Conservation (phyloP, 2,329 filamentous ascomycete species). For the Biscogniauxia sp. region DNA sequence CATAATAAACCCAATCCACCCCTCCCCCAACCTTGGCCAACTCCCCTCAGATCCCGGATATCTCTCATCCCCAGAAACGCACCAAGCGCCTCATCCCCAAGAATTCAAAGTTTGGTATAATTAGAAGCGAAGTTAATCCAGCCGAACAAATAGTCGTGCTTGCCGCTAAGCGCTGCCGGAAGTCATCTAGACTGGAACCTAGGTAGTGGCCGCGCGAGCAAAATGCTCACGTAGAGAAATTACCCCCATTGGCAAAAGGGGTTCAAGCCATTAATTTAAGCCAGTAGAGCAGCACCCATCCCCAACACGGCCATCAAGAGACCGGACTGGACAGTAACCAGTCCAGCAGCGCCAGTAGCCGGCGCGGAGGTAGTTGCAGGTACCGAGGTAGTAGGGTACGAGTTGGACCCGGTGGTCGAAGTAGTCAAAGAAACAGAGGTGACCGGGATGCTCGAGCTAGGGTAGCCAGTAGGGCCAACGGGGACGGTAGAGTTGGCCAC, state of each 20-base stretch:
- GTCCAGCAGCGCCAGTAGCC: constrained; percentile 22
- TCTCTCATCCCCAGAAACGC: constrained; percentile 13
- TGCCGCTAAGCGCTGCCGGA: background rate
- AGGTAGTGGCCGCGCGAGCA: too few relatives aligned
- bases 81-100: constrained; percentile 17
- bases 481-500: constrained; percentile 23
- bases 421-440: constrained; percentile 12
- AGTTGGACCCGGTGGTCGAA: background rate
- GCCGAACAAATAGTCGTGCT: background rate
- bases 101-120: constrained; percentile 12
- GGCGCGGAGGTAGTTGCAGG: constrained; percentile 11
- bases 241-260: background rate
- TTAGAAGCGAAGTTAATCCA: constrained; percentile 9
- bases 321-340: constrained; percentile 24
- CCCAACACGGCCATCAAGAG: constrained; percentile 27
- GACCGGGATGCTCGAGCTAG: constrained; percentile 19
- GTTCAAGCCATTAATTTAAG: constrained; percentile 13
- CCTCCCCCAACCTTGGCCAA: background rate
- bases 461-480: constrained; percentile 23
- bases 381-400: constrained; percentile 11
- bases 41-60: constrained; percentile 10
- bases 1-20: background rate
- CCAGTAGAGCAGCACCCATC: constrained; percentile 26
- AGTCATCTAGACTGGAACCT: too few relatives aligned
- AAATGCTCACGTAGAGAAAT: background rate